A percentile compares a stretch with the other conserved stretches of the same genome.
Evolutionary conservation across 2,329 filamentous ascomycete species (phyloP).

Genomic region (Paraphaeosphaeria sporulosa): DNA sequence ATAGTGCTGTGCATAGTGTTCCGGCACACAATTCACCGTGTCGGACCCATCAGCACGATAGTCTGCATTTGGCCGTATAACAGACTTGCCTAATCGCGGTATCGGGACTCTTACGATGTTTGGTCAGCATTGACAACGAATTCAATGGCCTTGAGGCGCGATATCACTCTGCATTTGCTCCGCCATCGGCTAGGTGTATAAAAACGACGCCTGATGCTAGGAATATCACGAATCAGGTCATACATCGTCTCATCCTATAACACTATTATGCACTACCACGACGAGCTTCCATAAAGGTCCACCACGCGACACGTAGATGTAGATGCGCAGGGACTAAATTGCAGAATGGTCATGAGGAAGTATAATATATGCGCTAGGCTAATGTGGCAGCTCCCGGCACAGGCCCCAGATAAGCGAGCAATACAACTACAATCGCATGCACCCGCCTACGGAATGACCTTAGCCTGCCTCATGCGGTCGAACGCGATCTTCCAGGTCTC

Average conservation of each 20-base stretch:
- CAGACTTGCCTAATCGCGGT: neutral
- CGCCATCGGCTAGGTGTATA: neutral
- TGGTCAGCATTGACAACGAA: too few relatives aligned
- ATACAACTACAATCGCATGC: neutral
- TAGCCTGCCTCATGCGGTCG: slow-evolving; percentile 52
- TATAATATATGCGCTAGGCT: neutral
- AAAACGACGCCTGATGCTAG: neutral
- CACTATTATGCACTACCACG: too few relatives aligned
- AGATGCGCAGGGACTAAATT: too few relatives aligned
- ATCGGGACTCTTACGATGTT: too few relatives aligned
- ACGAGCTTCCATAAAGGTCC: too few relatives aligned
- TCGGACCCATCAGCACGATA: neutral
- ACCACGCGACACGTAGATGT: too few relatives aligned
- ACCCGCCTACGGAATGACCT: slow-evolving; percentile 45
- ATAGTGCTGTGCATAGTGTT: neutral
- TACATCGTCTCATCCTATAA: too few relatives aligned
- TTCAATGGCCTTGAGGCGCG: neutral
- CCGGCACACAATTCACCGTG: neutral
- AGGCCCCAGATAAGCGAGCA: neutral
- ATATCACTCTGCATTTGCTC: neutral
- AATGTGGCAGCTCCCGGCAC: neutral
- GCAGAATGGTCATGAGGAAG: neutral
- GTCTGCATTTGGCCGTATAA: neutral
- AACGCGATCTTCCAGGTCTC: slow-evolving; percentile 56
- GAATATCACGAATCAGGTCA: neutral